These are phyloP conservation scores for Amphicarpaea edgeworthii DNA, from an alignment of 306 rosid species.

Conservation along the genomic window DNA sequence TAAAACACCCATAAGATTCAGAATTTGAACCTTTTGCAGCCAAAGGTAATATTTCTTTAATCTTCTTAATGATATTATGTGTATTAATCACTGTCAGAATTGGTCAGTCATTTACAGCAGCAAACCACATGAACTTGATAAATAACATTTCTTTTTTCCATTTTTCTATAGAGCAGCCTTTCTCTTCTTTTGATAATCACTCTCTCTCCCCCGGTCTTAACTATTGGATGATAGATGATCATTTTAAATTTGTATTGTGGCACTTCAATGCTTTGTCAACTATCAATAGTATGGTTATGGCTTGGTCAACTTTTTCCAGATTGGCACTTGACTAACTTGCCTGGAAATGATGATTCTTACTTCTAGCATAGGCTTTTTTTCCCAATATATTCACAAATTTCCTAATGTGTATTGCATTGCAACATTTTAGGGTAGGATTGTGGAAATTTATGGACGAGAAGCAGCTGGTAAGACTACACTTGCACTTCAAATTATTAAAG, in stretches of 20 bases:
- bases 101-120: not conserved
- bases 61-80: not conserved
- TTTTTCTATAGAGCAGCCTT: not conserved
- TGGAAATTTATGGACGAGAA: constrained; percentile 90
- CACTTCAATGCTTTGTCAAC: constrained; percentile 23
- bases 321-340: not conserved
- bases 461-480: constrained; percentile 93
- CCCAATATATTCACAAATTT: constrained; percentile 22
- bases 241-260: not conserved
- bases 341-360: constrained; percentile 28
- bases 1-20: not conserved
- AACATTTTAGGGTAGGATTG: constrained; percentile 76
- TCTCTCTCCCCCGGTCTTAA: not conserved
- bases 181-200: constrained; percentile 2
- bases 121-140: not conserved
- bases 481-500: constrained; percentile 86
- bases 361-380: constrained; percentile 11
- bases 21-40: constrained; percentile 15
- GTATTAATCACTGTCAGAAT: constrained; percentile 14
- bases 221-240: not conserved
- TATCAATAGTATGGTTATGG: constrained; percentile 27
- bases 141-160: not conserved
- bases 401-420: constrained; percentile 10
- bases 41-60: constrained; percentile 16
- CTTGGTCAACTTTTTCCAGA: constrained; percentile 15